Conservation (phyloP, 345 rosid genomes). For the Moringa oleifera region DNA sequence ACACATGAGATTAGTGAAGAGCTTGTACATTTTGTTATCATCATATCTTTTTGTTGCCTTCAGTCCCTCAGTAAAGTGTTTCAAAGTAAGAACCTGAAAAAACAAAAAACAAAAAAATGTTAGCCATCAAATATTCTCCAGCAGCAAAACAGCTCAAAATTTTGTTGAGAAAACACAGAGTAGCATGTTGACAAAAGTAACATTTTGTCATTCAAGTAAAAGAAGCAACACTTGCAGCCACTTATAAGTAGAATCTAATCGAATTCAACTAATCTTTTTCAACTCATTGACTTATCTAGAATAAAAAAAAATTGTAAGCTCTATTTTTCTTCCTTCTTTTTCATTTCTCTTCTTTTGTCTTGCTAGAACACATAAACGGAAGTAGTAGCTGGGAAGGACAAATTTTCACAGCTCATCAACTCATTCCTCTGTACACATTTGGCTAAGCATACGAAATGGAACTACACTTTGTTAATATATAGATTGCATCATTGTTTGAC, state of each 20-base stretch:
- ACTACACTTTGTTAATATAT: neutral
- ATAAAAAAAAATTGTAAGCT: too few species aligned
- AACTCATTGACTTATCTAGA: neutral
- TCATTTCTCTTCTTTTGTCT: too few species aligned
- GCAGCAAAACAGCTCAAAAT: neutral
- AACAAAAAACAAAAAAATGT: slow-evolving; percentile 1
- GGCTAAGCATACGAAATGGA: neutral
- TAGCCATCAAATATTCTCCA: too few species aligned
- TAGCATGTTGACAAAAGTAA: too few species aligned
- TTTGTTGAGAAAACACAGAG: neutral
- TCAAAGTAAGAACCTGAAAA: slow-evolving; percentile 80
- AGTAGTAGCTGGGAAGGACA: neutral
- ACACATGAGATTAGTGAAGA: slow-evolving; percentile 72
- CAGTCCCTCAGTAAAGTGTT: slow-evolving; percentile 84
- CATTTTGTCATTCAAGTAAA: neutral
- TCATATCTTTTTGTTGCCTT: slow-evolving; percentile 50
- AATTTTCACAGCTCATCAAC: neutral
- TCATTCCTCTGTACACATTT: neutral
- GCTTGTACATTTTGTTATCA: slow-evolving; percentile 59
- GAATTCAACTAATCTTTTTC: neutral
- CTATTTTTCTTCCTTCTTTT: too few species aligned
- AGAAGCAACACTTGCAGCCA: too few species aligned
- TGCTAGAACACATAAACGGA: neutral
- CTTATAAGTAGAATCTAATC: too few species aligned
- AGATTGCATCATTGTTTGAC: too few species aligned